These are phyloP conservation scores for Rhinocladiella similis DNA, from an alignment of 2,329 filamentous ascomycete species.

Conservation along the genomic window DNA sequence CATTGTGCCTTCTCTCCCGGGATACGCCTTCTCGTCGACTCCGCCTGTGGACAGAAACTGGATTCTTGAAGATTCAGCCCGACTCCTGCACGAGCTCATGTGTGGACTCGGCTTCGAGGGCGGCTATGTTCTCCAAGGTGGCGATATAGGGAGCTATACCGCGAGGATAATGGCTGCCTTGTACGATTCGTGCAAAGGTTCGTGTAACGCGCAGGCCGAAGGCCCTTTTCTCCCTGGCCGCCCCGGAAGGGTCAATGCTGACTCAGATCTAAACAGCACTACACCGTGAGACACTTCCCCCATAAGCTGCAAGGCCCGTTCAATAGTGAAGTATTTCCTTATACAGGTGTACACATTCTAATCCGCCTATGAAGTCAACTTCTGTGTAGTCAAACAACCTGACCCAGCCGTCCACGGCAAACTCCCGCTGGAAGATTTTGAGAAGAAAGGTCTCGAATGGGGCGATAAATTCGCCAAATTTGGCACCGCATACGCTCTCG, in stretches of 20 bases:
- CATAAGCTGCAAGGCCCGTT: no score
- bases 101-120: conserved; percentile 51
- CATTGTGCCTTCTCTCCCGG: conserved; percentile 57
- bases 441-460: not conserved
- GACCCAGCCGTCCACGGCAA: not conserved
- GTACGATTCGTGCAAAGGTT: conserved; percentile 48
- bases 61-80: conserved; percentile 39
- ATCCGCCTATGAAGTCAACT: conserved; percentile 19
- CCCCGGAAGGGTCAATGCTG: no score
- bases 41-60: conserved; percentile 49
- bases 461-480: conserved; percentile 39
- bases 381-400: conserved; percentile 4
- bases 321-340: no score
- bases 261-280: no score
- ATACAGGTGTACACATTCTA: not conserved
- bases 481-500: conserved; percentile 52
- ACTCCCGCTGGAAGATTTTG: conserved; percentile 3
- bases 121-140: conserved; percentile 58
- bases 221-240: not conserved
- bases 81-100: conserved; percentile 54
- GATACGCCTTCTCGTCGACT: conserved; percentile 53
- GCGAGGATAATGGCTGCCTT: conserved; percentile 44
- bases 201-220: not conserved
- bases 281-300: no score
- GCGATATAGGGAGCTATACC: conserved; percentile 55